Conservation (phyloP, 805 yeast species). For the Spathaspora sp. region DNA sequence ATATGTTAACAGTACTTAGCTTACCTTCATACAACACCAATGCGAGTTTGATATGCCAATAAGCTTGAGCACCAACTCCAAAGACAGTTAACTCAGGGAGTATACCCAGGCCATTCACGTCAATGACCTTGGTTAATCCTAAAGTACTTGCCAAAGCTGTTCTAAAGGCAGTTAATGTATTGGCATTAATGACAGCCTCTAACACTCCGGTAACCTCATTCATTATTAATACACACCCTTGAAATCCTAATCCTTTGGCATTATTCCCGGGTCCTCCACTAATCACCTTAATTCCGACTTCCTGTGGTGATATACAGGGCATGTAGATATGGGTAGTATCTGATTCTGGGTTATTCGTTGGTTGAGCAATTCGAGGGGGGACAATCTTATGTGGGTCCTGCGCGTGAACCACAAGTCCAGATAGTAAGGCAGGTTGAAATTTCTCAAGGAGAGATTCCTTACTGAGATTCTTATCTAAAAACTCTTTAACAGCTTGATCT, state of each 20-base stretch:
- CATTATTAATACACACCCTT: slow-evolving; percentile 51
- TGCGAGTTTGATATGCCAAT: slow-evolving; percentile 56
- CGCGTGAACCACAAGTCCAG: slow-evolving; percentile 39
- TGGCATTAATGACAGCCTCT: slow-evolving; percentile 54
- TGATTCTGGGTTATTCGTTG: slow-evolving; percentile 27
- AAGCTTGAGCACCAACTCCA: slow-evolving; percentile 64
- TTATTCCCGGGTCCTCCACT: slow-evolving; percentile 46
- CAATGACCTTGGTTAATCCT: slow-evolving; percentile 35
- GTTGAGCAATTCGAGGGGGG: slow-evolving; percentile 52
- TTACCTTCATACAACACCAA: slow-evolving; percentile 33
- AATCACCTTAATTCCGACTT: slow-evolving; percentile 58
- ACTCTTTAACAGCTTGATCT: slow-evolving; percentile 25
- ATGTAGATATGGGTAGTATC: slow-evolving; percentile 54
- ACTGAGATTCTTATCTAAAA: slow-evolving; percentile 23
- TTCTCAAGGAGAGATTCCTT: slow-evolving; percentile 17
- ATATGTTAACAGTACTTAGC: slow-evolving; percentile 40
- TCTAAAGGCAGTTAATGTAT: slow-evolving; percentile 59
- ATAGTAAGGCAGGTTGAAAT: slow-evolving; percentile 34
- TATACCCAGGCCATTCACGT: slow-evolving; percentile 18
- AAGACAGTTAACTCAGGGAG: slow-evolving; percentile 36
- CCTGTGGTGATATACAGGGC: slow-evolving; percentile 55
- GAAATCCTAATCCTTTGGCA: slow-evolving; percentile 45
- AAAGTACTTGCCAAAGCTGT: slow-evolving; percentile 58
- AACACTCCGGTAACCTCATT: slow-evolving; percentile 50
- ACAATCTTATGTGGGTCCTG: slow-evolving; percentile 39